Conservation (phyloP, 2,329 filamentous ascomycete genomes). For the Penicillium sp. region DNA sequence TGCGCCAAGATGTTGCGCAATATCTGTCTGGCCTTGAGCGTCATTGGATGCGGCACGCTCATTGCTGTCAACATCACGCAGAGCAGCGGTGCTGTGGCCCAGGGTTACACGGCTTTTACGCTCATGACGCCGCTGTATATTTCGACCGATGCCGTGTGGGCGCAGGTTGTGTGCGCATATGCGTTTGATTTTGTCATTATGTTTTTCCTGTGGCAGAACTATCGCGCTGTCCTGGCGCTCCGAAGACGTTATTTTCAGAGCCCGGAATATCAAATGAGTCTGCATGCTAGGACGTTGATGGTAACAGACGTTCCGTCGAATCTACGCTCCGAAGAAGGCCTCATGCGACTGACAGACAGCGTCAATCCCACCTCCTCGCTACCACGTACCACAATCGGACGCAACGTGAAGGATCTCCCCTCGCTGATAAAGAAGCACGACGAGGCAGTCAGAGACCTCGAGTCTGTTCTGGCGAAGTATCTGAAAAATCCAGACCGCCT, state of each 20-base stretch:
- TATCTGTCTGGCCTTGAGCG: conserved; percentile 69
- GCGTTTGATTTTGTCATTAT: conserved; percentile 70
- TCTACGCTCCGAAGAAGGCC: conserved; percentile 78
- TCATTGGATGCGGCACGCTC: conserved; percentile 72
- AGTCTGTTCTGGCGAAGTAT: conserved; percentile 81
- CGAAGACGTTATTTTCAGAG: conserved; percentile 78
- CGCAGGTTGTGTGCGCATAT: conserved; percentile 57
- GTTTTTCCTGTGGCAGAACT: conserved; percentile 87
- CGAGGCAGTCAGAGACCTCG: conserved; percentile 73
- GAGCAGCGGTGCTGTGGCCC: conserved; percentile 32
- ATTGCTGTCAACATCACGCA: conserved; percentile 72
- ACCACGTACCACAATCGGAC: conserved; percentile 75
- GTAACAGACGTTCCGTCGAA: conserved; percentile 78
- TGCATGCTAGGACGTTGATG: conserved; percentile 68
- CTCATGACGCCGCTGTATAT: conserved; percentile 52
- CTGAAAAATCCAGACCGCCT: conserved; percentile 80
- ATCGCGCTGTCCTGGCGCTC: conserved; percentile 66
- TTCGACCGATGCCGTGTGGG: conserved; percentile 50
- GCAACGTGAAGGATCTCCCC: conserved; percentile 88
- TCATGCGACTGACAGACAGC: conserved; percentile 76
- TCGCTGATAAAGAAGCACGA: conserved; percentile 81
- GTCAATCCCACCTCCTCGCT: conserved; percentile 74
- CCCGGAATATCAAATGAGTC: conserved; percentile 79
- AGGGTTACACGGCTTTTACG: conserved; percentile 30
- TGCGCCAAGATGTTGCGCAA: conserved; percentile 89